phyloP scores from a whole-genome alignment of 495 filamentous ascomycete species.

The Chaetomium cochliodes region DNA sequence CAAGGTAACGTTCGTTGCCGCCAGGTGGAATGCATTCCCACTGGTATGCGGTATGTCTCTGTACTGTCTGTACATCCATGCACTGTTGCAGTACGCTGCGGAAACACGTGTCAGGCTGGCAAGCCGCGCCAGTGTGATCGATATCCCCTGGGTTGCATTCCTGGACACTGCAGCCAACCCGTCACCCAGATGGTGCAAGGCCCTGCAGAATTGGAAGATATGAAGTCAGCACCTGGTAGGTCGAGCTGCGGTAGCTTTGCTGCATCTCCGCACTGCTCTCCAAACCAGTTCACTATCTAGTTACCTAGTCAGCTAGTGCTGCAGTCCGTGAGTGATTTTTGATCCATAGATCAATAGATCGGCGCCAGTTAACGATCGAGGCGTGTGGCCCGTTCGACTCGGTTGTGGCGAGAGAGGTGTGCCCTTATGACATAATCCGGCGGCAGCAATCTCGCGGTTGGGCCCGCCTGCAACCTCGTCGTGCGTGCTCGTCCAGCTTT shows the following conservation, averaged over 20 bases:
- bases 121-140: constrained; percentile 21
- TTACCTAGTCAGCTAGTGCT: no score
- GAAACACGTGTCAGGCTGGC: constrained; percentile 38
- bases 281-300: no score
- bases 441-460: constrained; percentile 8
- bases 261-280: not conserved
- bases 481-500: not conserved
- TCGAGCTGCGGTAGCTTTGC: not conserved
- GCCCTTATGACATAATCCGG: constrained; percentile 20
- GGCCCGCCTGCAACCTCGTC: not conserved
- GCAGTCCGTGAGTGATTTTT: not conserved
- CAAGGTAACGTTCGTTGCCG: not conserved
- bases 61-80: no score
- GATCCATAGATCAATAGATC: constrained; percentile 6
- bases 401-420: constrained; percentile 1
- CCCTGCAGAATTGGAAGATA: constrained; percentile 1
- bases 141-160: constrained; percentile 6
- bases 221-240: not conserved
- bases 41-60: not conserved
- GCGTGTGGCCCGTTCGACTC: constrained; percentile 4
- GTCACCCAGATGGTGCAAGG: not conserved
- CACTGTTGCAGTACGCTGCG: constrained; percentile 11
- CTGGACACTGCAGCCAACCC: constrained; percentile 19
- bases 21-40: not conserved
- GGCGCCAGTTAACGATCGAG: not conserved